Evolutionary conservation across 495 filamentous ascomycete species (phyloP).

Genomic region (Beverwykella pulmonaria): DNA sequence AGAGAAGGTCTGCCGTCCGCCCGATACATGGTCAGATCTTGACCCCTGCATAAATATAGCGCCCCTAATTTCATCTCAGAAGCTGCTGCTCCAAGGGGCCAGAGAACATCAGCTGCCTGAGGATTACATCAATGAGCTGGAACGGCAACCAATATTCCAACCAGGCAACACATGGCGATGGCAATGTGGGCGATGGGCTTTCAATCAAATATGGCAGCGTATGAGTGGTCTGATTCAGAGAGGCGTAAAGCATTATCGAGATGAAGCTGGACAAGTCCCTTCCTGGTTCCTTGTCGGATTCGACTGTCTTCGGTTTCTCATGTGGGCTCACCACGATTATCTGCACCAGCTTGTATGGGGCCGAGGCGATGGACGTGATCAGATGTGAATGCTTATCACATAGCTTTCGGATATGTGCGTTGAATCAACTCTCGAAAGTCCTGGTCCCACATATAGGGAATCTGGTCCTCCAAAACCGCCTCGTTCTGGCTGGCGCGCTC

Average conservation of each 20-base stretch:
- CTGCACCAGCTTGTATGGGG: slow-evolving; percentile 13
- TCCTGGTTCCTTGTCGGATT: slow-evolving; percentile 28
- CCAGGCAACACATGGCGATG: not conserved
- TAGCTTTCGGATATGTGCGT: slow-evolving; percentile 11
- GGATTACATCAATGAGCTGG: slow-evolving; percentile 3
- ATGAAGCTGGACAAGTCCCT: slow-evolving; percentile 21
- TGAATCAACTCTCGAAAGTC: slow-evolving; percentile 12
- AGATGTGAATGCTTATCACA: not conserved
- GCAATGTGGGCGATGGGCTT: slow-evolving; percentile 2
- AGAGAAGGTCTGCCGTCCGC: not conserved
- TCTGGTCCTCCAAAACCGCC: slow-evolving; percentile 19
- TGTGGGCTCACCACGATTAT: slow-evolving; percentile 33
- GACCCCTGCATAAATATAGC: too few relatives aligned
- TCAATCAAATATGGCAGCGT: slow-evolving; percentile 13
- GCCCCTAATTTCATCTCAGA: not conserved
- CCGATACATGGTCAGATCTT: not conserved
- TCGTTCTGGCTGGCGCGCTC: not conserved
- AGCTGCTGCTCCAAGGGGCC: not conserved
- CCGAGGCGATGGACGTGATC: slow-evolving; percentile 23
- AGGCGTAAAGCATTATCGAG: not conserved
- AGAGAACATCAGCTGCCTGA: not conserved
- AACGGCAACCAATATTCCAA: not conserved
- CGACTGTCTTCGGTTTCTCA: slow-evolving; percentile 14
- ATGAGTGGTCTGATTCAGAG: slow-evolving; percentile 1
- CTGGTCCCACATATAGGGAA: slow-evolving; percentile 15